Evolutionary conservation across 2,329 filamentous ascomycete genomes (phyloP).

Genomic region (Leptographium lundbergii): DNA sequence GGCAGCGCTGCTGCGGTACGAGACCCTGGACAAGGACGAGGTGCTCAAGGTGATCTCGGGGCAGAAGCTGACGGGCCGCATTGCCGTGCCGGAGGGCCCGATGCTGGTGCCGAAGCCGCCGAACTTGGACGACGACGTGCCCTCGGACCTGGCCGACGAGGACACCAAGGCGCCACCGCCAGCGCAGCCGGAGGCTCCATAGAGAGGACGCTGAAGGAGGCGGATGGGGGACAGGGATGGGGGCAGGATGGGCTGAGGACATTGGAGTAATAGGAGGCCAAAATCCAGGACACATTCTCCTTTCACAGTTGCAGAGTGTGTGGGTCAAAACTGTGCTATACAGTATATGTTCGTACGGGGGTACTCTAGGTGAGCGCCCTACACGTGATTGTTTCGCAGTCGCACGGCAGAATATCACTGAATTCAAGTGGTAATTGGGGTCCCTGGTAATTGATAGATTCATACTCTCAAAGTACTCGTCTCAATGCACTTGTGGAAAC

Average conservation of each 20-base stretch:
- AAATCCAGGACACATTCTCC: background rate
- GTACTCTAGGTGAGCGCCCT: too few species aligned
- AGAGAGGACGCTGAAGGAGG: background rate
- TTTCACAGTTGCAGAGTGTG: background rate
- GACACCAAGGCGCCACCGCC: slow-evolving; percentile 10
- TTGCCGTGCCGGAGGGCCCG: slow-evolving; percentile 44
- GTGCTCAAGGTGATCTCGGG: slow-evolving; percentile 83
- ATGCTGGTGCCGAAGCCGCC: slow-evolving; percentile 49
- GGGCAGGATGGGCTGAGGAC: background rate
- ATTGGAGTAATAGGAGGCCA: background rate
- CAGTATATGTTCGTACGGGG: too few species aligned
- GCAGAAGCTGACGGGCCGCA: slow-evolving; percentile 62
- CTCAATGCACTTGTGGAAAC: too few species aligned
- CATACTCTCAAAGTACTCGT: too few species aligned
- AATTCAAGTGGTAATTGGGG: too few species aligned
- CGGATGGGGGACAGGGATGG: background rate
- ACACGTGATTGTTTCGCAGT: too few species aligned
- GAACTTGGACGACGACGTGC: slow-evolving; percentile 7
- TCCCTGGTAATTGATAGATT: too few species aligned
- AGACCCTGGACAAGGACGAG: slow-evolving; percentile 79
- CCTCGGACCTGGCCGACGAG: slow-evolving; percentile 5
- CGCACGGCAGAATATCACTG: too few species aligned
- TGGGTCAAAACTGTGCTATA: too few species aligned
- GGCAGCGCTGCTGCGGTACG: slow-evolving; percentile 83
- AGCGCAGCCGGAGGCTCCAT: slow-evolving; percentile 8